Evolutionary conservation across 2,329 filamentous ascomycete species (phyloP).

Genomic region (Cercospora sesami): DNA sequence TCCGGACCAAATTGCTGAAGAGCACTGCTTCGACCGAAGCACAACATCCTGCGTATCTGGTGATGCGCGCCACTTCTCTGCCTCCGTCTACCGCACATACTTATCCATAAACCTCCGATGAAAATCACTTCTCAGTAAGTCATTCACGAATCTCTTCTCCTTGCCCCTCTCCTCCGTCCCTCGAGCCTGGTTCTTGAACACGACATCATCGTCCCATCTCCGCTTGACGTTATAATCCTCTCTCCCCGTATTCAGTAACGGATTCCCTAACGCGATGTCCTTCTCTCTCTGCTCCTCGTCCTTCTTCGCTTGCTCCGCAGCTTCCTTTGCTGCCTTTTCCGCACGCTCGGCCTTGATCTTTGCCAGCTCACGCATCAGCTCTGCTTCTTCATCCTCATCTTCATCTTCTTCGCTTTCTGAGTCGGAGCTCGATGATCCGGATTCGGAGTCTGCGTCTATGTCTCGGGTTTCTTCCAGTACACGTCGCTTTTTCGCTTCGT

Average conservation of each 20-base stretch:
- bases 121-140: slow-evolving; percentile 91
- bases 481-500: slow-evolving; percentile 77
- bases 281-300: slow-evolving; percentile 82
- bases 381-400: slow-evolving; percentile 77
- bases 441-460: slow-evolving; percentile 78
- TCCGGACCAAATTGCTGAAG: background rate
- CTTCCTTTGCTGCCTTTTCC: slow-evolving; percentile 77
- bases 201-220: slow-evolving; percentile 96
- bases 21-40: background rate
- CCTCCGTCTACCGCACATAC: slow-evolving; percentile 38
- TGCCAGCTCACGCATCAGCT: slow-evolving; percentile 87
- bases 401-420: slow-evolving; percentile 66
- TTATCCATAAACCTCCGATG: slow-evolving; percentile 89
- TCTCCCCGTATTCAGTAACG: slow-evolving; percentile 74
- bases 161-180: slow-evolving; percentile 89
- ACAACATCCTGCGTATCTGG: background rate
- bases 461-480: slow-evolving; percentile 86
- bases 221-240: slow-evolving; percentile 84
- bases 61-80: background rate
- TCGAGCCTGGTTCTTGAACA: slow-evolving; percentile 97
- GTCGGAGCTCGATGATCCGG: slow-evolving; percentile 26
- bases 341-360: slow-evolving; percentile 87
- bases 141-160: slow-evolving; percentile 79
- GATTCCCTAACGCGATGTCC: slow-evolving; percentile 90
- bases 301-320: slow-evolving; percentile 73